A percentile compares a stretch with the other conserved stretches of the same genome.
These are phyloP conservation scores for Microdochium nivale DNA, from an alignment of 2,329 filamentous ascomycete genomes.

Conservation along the genomic window DNA sequence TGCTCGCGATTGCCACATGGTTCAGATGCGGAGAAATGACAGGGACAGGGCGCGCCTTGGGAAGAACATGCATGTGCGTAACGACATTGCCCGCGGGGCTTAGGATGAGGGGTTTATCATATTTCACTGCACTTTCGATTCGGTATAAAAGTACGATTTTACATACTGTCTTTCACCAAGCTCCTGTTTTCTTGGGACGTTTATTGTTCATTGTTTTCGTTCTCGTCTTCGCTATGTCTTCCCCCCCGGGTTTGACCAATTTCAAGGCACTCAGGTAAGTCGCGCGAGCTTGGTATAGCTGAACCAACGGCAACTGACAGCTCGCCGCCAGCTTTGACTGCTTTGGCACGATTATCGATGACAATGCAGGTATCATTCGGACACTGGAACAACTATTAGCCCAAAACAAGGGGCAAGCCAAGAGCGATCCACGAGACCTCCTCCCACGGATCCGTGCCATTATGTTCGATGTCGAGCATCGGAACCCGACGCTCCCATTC, in stretches of 20 bases:
- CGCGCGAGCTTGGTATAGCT: neutral
- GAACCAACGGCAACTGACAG: neutral
- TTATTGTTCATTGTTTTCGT: too few relatives aligned
- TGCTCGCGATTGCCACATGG: too few relatives aligned
- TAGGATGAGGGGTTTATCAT: too few relatives aligned
- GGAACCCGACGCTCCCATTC: constrained; percentile 51
- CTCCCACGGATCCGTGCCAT: constrained; percentile 32
- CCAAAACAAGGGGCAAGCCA: constrained; percentile 20
- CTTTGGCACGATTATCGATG: constrained; percentile 74
- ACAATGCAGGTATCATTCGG: constrained; percentile 57
- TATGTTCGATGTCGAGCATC: constrained; percentile 40
- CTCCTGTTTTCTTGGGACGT: too few relatives aligned
- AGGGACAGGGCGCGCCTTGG: too few relatives aligned
- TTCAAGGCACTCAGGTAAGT: constrained; percentile 18
- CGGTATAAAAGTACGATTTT: too few relatives aligned
- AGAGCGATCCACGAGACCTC: constrained; percentile 29
- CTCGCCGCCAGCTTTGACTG: constrained; percentile 56
- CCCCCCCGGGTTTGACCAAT: constrained; percentile 11
- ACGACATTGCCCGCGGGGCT: too few relatives aligned
- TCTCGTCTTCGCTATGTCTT: neutral
- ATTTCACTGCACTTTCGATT: too few relatives aligned
- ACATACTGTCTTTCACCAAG: too few relatives aligned
- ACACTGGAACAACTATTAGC: constrained; percentile 42
- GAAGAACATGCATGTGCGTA: too few relatives aligned
- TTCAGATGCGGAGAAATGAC: too few relatives aligned